Evolutionary conservation across 1,139 yeast species (phyloP).

Genomic region (Blastobotrys persicus): DNA sequence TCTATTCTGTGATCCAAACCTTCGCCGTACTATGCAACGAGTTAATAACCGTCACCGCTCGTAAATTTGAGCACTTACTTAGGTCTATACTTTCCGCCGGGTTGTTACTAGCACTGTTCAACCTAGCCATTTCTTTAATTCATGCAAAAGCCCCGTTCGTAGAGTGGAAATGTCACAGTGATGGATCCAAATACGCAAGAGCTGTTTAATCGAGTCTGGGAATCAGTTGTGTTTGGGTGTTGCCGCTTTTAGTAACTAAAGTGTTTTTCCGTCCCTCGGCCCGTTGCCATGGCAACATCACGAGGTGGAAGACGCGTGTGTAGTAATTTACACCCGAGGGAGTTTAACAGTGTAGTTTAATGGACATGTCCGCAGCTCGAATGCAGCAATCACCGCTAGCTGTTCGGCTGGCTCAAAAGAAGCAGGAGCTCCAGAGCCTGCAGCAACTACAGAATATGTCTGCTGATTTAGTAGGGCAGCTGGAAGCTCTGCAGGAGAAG

Average conservation of each 20-base stretch:
- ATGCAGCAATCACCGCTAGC: slow-evolving; percentile 23
- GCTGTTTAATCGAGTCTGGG: background rate
- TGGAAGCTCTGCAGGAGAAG: slow-evolving; percentile 50
- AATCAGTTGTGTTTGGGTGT: background rate
- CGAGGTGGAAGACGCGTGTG: background rate
- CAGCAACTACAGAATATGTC: slow-evolving; percentile 52
- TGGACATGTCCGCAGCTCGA: background rate
- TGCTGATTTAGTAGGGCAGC: slow-evolving; percentile 45
- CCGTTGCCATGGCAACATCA: slow-evolving; percentile 5
- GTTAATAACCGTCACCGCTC: background rate
- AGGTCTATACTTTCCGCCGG: slow-evolving; percentile 25
- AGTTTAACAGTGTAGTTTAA: background rate
- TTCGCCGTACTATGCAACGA: slow-evolving; percentile 21
- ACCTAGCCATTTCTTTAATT: slow-evolving; percentile 28
- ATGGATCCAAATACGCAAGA: no score
- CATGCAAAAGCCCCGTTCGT: no score
- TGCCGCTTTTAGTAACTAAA: background rate
- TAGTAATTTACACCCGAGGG: no score
- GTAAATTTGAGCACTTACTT: slow-evolving; percentile 19
- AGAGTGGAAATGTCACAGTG: no score
- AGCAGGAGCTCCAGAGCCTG: slow-evolving; percentile 52
- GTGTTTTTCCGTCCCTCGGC: background rate
- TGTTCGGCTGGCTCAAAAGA: slow-evolving; percentile 40
- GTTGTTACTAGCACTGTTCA: slow-evolving; percentile 21
- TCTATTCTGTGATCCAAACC: slow-evolving; percentile 29